phyloP scores from a whole-genome alignment of 1,139 yeast genomes.

The Kodamaea ohmeri region DNA sequence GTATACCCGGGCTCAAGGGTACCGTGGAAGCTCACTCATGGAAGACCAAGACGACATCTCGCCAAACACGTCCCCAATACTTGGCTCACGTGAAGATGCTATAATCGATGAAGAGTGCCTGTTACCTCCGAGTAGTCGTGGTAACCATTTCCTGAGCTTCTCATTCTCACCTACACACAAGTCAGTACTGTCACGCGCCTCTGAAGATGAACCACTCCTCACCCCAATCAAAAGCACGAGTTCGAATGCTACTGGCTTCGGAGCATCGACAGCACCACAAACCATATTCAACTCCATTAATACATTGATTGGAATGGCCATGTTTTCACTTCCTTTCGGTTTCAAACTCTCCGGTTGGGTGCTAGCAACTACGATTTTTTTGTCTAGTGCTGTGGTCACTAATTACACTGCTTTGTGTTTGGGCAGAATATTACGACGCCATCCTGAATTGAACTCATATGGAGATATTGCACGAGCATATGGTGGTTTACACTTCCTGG shows the following conservation, averaged over 20 bases:
- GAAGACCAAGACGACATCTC: constrained; percentile 25
- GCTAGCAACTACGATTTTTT: constrained; percentile 54
- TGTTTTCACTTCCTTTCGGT: constrained; percentile 81
- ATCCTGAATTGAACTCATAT: constrained; percentile 35
- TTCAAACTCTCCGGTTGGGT: constrained; percentile 79
- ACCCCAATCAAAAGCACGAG: constrained; percentile 6
- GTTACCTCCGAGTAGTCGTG: not conserved
- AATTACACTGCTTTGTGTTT: constrained; percentile 61
- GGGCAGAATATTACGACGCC: constrained; percentile 31
- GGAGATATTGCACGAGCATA: constrained; percentile 46
- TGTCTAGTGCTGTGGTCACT: constrained; percentile 60
- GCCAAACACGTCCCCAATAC: constrained; percentile 24
- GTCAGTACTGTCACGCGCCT: constrained; percentile 2
- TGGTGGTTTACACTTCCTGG: constrained; percentile 47
- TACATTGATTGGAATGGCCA: constrained; percentile 81
- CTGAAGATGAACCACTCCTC: constrained; percentile 6
- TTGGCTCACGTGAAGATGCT: constrained; percentile 9
- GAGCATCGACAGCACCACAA: constrained; percentile 68
- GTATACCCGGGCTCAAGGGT: constrained; percentile 71
- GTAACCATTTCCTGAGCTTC: constrained; percentile 16
- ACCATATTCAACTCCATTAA: constrained; percentile 86
- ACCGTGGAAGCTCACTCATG: constrained; percentile 28
- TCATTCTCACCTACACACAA: constrained; percentile 10
- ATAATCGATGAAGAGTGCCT: constrained; percentile 5
- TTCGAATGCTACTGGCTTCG: constrained; percentile 12